Evolutionary conservation across 257 asterid species (phyloP).

Genomic region (Jaltomata sinuosa): DNA sequence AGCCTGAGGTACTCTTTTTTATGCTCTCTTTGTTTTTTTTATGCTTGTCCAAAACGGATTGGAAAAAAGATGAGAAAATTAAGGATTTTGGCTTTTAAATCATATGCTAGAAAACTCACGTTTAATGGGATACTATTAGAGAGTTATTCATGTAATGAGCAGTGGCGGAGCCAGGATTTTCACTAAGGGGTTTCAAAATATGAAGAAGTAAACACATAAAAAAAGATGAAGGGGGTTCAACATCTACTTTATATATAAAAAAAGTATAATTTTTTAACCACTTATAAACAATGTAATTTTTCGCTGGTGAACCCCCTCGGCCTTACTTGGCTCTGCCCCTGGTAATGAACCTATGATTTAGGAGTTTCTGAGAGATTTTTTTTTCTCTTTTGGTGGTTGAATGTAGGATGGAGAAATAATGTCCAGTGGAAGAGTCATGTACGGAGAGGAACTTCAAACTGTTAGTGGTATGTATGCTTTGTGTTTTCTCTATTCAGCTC

Average conservation of each 20-base stretch:
- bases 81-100: neutral
- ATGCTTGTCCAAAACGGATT: neutral
- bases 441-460: slow-evolving; percentile 47
- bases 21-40: neutral
- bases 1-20: slow-evolving; percentile 48
- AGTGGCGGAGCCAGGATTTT: too few species aligned
- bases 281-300: too few species aligned
- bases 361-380: neutral
- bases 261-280: too few species aligned
- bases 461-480: slow-evolving; percentile 40
- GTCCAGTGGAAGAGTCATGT: slow-evolving; percentile 41
- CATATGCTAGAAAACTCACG: neutral
- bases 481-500: neutral
- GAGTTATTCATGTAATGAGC: neutral
- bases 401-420: slow-evolving; percentile 67
- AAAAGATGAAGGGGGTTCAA: too few species aligned
- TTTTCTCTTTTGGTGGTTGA: slow-evolving; percentile 4
- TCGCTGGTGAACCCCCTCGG: too few species aligned
- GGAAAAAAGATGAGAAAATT: neutral
- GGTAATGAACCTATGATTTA: neutral
- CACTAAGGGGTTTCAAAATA: too few species aligned
- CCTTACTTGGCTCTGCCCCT: too few species aligned
- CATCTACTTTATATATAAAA: too few species aligned
- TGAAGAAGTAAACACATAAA: too few species aligned
- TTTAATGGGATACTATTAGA: neutral